Conservation (phyloP, 1,284 basidiomycete genomes). For the Porodaedalea pini region DNA sequence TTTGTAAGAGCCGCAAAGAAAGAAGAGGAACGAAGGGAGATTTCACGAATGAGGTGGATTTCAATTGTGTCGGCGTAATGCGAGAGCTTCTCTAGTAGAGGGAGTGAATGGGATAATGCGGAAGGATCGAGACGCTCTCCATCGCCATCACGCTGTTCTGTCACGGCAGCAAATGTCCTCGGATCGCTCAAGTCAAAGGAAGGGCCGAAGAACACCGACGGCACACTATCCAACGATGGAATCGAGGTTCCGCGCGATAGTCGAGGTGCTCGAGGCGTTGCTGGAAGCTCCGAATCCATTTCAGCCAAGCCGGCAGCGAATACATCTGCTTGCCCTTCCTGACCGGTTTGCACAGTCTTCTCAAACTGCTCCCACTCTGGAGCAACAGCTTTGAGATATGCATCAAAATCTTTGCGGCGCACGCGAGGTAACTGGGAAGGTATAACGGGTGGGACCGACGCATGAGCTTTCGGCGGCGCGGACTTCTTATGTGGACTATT, state of each 20-base stretch:
- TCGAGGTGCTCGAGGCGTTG: conserved; percentile 34
- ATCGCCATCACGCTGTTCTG: conserved; percentile 48
- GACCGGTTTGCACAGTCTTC: conserved; percentile 45
- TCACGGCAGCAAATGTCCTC: conserved; percentile 77
- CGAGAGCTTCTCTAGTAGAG: conserved; percentile 87
- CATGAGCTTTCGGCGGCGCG: conserved; percentile 82
- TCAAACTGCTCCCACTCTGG: conserved; percentile 78
- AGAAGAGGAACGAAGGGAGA: conserved; percentile 83
- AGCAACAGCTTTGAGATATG: conserved; percentile 70
- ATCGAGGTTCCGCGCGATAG: conserved; percentile 39
- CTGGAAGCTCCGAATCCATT: conserved; percentile 20
- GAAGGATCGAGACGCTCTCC: conserved; percentile 44
- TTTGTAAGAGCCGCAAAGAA: conserved; percentile 97
- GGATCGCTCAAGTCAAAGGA: conserved; percentile 87
- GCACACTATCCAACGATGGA: conserved; percentile 75
- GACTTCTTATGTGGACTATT: conserved; percentile 83
- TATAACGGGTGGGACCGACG: conserved; percentile 67
- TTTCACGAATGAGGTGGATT: conserved; percentile 91
- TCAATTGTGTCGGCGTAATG: conserved; percentile 94
- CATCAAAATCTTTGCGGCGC: conserved; percentile 79
- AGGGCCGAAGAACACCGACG: conserved; percentile 74
- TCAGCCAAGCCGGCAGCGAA: conserved; percentile 14
- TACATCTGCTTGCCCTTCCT: conserved; percentile 32
- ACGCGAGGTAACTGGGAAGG: conserved; percentile 75
- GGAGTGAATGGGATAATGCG: conserved; percentile 61